phyloP scores from a whole-genome alignment of 371 early-diverging fungal species.

The Mortierella sp. region DNA sequence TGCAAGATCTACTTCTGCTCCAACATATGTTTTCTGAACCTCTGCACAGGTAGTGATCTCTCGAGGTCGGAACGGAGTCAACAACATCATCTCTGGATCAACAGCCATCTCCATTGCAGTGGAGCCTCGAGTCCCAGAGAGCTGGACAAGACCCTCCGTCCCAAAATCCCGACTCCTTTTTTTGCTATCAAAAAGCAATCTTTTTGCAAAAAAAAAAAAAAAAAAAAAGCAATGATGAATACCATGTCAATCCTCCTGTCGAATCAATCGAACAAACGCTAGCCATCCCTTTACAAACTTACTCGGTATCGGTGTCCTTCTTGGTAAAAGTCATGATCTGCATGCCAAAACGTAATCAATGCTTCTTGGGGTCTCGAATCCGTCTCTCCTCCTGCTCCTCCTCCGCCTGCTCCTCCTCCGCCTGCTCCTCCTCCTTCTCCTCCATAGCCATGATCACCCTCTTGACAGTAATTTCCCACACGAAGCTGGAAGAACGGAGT shows the following conservation, averaged over 20 bases:
- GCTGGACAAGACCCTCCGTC: slow-evolving; percentile 36
- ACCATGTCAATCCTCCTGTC: slow-evolving; percentile 52
- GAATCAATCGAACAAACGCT: slow-evolving; percentile 37
- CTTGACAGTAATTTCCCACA: slow-evolving; percentile 16
- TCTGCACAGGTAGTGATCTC: slow-evolving; percentile 52
- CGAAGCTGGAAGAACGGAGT: slow-evolving; percentile 23
- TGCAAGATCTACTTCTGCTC: slow-evolving; percentile 67
- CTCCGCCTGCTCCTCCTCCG: too few species aligned
- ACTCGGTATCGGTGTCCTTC: slow-evolving; percentile 70
- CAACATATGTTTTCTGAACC: slow-evolving; percentile 34
- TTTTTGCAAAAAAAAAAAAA: slow-evolving; percentile 44
- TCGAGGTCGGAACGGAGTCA: slow-evolving; percentile 60
- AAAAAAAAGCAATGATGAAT: slow-evolving; percentile 30
- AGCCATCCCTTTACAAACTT: background rate
- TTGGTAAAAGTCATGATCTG: slow-evolving; percentile 50
- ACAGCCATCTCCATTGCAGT: slow-evolving; percentile 55
- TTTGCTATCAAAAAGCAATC: slow-evolving; percentile 58
- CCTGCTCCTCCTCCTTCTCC: slow-evolving; percentile 6
- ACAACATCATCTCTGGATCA: slow-evolving; percentile 20
- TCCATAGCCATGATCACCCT: slow-evolving; percentile 21
- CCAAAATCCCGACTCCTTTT: slow-evolving; percentile 44
- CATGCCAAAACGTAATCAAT: slow-evolving; percentile 65
- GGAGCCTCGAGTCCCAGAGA: slow-evolving; percentile 58
- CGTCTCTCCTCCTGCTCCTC: too few species aligned
- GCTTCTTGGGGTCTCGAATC: slow-evolving; percentile 45